These are phyloP conservation scores for Puccinia triticina DNA, from an alignment of 1,284 basidiomycete species.

Conservation along the genomic window DNA sequence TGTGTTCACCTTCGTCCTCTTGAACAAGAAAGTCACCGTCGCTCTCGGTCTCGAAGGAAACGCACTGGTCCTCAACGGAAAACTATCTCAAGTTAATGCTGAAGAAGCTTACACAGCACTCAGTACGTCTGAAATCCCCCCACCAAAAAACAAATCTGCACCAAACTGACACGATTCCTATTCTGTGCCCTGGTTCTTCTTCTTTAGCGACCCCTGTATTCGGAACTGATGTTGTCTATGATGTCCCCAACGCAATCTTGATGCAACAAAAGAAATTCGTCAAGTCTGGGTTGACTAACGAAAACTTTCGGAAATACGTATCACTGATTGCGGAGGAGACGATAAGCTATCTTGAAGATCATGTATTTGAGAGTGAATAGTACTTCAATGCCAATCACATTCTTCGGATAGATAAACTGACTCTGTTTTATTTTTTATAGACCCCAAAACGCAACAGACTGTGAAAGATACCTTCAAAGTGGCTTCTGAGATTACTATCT, in stretches of 20 bases:
- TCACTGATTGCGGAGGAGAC: slow-evolving; percentile 84
- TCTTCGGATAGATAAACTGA: background rate
- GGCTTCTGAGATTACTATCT: slow-evolving; percentile 89
- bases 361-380: slow-evolving; percentile 65
- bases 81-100: slow-evolving; percentile 85
- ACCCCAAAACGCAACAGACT: background rate
- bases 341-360: slow-evolving; percentile 61
- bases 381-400: background rate
- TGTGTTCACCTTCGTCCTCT: slow-evolving; percentile 90
- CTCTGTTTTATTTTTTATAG: slow-evolving; percentile 4
- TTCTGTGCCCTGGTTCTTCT: background rate
- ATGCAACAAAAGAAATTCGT: slow-evolving; percentile 99
- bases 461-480: slow-evolving; percentile 69
- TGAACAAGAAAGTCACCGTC: slow-evolving; percentile 88
- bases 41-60: slow-evolving; percentile 89
- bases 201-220: slow-evolving; percentile 65
- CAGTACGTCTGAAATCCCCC: too few relatives aligned
- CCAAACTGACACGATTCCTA: background rate
- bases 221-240: slow-evolving; percentile 96
- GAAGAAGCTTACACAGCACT: slow-evolving; percentile 85
- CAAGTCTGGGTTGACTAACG: slow-evolving; percentile 87
- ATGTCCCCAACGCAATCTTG: slow-evolving; percentile 90
- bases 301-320: slow-evolving; percentile 89
- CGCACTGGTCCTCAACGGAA: slow-evolving; percentile 92
- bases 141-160: slow-evolving; percentile 68